phyloP scores from a whole-genome alignment of 2,329 filamentous ascomycete genomes.

The Colletotrichum sp. region DNA sequence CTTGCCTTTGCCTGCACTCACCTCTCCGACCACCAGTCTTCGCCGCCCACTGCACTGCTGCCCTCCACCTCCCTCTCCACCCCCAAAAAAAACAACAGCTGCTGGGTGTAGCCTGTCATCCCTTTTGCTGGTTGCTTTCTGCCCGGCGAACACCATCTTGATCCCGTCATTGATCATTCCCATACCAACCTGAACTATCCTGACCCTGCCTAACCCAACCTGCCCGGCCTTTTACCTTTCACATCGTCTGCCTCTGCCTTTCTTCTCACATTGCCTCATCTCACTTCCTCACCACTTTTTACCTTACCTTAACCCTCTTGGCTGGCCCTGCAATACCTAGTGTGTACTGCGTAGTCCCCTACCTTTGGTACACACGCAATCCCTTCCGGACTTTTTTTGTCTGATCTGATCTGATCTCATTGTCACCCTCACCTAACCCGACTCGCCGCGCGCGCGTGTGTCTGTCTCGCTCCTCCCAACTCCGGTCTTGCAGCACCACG shows the following conservation, averaged over 20 bases:
- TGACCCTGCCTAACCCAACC: neutral
- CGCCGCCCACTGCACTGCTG: neutral
- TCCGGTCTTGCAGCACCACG: neutral
- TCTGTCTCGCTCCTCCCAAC: neutral
- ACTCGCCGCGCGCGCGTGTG: neutral
- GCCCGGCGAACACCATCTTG: neutral
- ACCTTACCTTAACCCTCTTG: neutral
- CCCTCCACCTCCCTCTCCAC: neutral
- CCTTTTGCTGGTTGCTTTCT: neutral
- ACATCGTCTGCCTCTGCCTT: neutral
- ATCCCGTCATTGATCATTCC: conserved; percentile 8
- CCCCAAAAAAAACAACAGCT: neutral
- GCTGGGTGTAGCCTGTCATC: neutral
- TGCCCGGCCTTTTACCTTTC: neutral
- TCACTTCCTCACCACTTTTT: neutral
- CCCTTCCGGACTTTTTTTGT: neutral
- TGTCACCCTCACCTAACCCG: neutral
- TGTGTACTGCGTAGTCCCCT: neutral
- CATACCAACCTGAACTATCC: neutral
- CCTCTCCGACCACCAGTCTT: neutral
- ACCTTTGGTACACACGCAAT: neutral
- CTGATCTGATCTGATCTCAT: neutral
- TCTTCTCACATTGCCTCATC: neutral
- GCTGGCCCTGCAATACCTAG: neutral
- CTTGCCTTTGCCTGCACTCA: neutral